Base-by-base conservation (phyloP, 2,329 filamentous ascomycete genomes). In the Monilinia vaccinii-corymbosi region DNA sequence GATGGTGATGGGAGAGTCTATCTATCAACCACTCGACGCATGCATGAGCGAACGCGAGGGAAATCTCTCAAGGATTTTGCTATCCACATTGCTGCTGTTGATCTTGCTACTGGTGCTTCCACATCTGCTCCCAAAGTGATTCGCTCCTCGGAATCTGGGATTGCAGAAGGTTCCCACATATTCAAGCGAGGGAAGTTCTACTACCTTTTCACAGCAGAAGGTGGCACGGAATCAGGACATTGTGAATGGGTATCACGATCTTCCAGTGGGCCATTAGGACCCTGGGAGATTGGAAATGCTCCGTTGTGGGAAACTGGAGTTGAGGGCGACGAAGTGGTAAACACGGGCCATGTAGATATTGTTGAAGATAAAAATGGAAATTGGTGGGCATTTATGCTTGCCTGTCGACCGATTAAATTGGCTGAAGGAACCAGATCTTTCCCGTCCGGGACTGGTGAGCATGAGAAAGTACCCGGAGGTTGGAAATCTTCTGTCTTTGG, bases 161-260 rank as follows among this genome's bases (percentile, higher is more conserved):
- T 36, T 79, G 79, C 81, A 0, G 81, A 83, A 63, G 82, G 81
- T 0, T 80, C 81, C 0, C 80, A 83, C 52, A 75, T 84, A 31
- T 80, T 79, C 66, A 75, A 73, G 46, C 77, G 77, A 36, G 79
- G 79, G 25, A 74, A 71, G 0, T 82, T 74, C 62, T 82, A 81
- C 64, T 83, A 82, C 61, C 71, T 82, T 2, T 70, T 82, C 21
- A 77, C 77, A 0, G 79, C 80, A 0, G 80, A 83, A 69, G 79
- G 79, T 42, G 80, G 81, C 3, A 83, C 80, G 0, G 76, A 75
- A 0, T 64, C 75, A 0, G 70, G 74, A 8, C 79, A 81, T 63
- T 78, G 45, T 28, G 50, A 55, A 14, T 58, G 56, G 56, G 56
- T 50, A 16, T 47, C 60, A 18, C 44, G 56, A 32, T 50, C 44